Evolutionary conservation across 2,329 filamentous ascomycete species (phyloP).

Genomic region (Leptodontidium sp.): DNA sequence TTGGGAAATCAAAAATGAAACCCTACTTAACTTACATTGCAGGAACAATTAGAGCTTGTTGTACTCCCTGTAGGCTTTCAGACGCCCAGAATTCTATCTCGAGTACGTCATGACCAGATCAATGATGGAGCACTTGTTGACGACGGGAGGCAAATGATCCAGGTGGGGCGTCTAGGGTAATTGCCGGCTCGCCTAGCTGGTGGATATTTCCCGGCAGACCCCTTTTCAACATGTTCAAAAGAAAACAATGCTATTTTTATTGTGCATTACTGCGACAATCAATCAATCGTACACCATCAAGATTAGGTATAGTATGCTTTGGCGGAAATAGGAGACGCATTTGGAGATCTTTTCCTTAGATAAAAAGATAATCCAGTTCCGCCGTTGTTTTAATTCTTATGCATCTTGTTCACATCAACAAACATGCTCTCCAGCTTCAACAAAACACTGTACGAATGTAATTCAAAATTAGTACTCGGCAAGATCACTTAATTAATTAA

Average conservation of each 20-base stretch:
- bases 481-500: neutral
- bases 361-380: no score
- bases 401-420: no score
- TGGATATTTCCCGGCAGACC: neutral
- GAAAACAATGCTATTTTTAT: neutral
- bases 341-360: no score
- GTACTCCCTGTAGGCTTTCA: neutral
- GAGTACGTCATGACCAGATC: conserved; percentile 15
- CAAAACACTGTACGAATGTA: no score
- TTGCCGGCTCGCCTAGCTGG: neutral
- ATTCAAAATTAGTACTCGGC: neutral
- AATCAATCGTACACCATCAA: no score
- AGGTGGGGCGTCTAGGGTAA: conserved; percentile 2
- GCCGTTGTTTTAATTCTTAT: no score
- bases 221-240: neutral
- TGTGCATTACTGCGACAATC: no score
- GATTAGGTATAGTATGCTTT: no score
- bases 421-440: no score
- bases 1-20: neutral
- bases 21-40: neutral
- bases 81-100: conserved; percentile 12
- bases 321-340: no score
- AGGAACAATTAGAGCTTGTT: neutral
- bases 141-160: neutral
- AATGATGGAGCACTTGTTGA: neutral